Percentiles rank a stretch among this genome's conserved stretches.
Evolutionary conservation across 75 land plant genomes (phyloP).

Genomic region (Sequoia sempervirens): DNA sequence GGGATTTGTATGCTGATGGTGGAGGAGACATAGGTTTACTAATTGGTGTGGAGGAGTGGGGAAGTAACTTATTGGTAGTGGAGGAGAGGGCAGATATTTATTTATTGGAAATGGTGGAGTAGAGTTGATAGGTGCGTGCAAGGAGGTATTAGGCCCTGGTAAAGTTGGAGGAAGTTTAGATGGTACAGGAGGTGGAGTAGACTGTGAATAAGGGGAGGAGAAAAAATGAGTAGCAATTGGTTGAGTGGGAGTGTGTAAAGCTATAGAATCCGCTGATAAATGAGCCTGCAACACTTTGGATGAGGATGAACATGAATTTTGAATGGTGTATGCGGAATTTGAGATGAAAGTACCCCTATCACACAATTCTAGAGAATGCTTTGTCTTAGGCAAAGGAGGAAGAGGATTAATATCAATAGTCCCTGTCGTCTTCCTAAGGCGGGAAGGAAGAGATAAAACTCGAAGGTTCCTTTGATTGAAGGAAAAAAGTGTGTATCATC

Average conservation of each 20-base stretch:
- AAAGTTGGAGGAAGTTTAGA: background rate
- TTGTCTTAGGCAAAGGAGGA: background rate
- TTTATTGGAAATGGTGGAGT: conserved; percentile 29
- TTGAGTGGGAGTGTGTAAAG: background rate
- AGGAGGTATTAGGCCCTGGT: background rate
- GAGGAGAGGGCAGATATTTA: conserved; percentile 31
- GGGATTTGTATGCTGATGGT: too few relatives aligned
- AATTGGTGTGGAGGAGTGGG: conserved; percentile 29
- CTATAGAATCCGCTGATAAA: background rate
- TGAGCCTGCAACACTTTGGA: background rate
- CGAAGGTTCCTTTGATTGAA: background rate
- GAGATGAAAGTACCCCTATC: background rate
- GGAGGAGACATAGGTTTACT: too few relatives aligned
- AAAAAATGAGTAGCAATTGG: background rate
- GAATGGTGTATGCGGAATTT: background rate
- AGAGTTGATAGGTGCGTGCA: background rate
- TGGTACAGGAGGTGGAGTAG: background rate
- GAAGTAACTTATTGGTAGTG: conserved; percentile 11
- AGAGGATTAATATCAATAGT: background rate
- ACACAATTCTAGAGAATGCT: background rate
- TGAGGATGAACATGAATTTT: background rate
- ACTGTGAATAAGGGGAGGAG: background rate
- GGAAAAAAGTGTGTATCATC: background rate
- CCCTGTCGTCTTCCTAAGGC: background rate
- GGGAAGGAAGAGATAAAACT: conserved; percentile 2